phyloP scores from a whole-genome alignment of 169 alveolate genomes.

The Cryptosporidium parvum region DNA sequence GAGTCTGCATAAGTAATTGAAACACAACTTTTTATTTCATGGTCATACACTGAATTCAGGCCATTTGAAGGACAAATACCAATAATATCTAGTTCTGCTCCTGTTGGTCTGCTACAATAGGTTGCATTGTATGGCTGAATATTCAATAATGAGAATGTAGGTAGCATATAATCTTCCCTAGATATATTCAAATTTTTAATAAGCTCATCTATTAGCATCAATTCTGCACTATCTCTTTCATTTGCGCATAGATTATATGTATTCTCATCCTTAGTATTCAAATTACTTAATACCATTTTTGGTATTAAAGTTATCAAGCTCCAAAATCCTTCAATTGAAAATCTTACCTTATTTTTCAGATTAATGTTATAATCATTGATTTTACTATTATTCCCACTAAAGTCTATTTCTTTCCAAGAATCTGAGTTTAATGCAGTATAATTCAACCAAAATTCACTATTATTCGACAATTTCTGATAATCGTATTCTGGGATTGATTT shows the following conservation, averaged over 20 bases:
- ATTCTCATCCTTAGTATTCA: slow-evolving; percentile 13
- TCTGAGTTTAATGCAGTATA: slow-evolving; percentile 41
- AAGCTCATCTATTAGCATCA: slow-evolving; percentile 2
- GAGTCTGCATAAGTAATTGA: slow-evolving; percentile 58
- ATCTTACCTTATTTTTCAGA: background rate
- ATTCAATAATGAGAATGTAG: slow-evolving; percentile 22
- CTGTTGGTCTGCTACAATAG: slow-evolving; percentile 72
- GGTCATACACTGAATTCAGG: slow-evolving; percentile 42
- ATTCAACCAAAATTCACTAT: slow-evolving; percentile 37
- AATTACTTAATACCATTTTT: background rate
- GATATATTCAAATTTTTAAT: slow-evolving; percentile 6
- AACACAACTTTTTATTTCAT: slow-evolving; percentile 27
- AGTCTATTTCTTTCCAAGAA: slow-evolving; percentile 25
- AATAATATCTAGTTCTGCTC: slow-evolving; percentile 42
- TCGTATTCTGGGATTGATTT: background rate
- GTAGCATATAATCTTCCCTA: slow-evolving; percentile 9
- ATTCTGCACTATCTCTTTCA: slow-evolving; percentile 13
- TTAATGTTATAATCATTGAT: background rate
- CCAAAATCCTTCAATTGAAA: slow-evolving; percentile 72
- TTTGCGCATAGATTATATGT: slow-evolving; percentile 44
- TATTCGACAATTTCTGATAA: background rate
- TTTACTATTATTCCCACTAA: background rate
- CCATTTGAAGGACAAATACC: slow-evolving; percentile 58
- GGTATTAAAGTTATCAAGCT: slow-evolving; percentile 45
- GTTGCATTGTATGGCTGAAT: slow-evolving; percentile 53